These are phyloP conservation scores for Termitomyces titanicus DNA, from an alignment of 768 basidiomycete species.

Conservation along the genomic window DNA sequence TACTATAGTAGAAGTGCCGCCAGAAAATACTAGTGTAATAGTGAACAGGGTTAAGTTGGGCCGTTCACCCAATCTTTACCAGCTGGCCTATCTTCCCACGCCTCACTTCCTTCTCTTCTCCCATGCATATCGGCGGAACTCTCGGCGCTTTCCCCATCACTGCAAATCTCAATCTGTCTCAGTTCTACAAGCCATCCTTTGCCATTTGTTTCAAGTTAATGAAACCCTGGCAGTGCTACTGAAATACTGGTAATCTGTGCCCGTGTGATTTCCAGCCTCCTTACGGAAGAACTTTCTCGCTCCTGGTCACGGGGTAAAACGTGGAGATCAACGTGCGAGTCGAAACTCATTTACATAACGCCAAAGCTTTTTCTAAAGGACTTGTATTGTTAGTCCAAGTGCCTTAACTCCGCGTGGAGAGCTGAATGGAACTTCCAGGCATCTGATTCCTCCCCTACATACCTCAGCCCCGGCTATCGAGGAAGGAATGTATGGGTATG, in stretches of 20 bases:
- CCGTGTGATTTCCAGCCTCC: neutral
- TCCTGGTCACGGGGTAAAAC: neutral
- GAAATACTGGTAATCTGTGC: neutral
- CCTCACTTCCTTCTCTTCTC: slow-evolving; percentile 19
- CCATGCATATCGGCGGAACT: slow-evolving; percentile 24
- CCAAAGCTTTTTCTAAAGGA: neutral
- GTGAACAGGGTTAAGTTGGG: slow-evolving; percentile 34
- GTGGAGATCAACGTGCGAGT: slow-evolving; percentile 5
- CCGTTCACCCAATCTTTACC: slow-evolving; percentile 25
- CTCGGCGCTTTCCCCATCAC: slow-evolving; percentile 20
- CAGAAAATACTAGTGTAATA: slow-evolving; percentile 54
- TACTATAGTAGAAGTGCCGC: slow-evolving; percentile 49
- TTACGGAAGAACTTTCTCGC: neutral
- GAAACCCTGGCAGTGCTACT: neutral
- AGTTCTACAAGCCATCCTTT: neutral
- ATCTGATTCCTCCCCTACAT: neutral
- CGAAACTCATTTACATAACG: slow-evolving; percentile 7
- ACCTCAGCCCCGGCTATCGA: slow-evolving; percentile 9
- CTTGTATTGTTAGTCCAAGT: neutral
- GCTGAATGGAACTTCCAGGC: neutral
- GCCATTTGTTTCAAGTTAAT: neutral
- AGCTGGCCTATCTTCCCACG: slow-evolving; percentile 35
- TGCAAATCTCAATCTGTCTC: neutral
- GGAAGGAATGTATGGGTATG: neutral
- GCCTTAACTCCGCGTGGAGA: slow-evolving; percentile 8